A percentile compares a stretch with the other conserved stretches of the same genome.
Evolutionary conservation across 116 monocot species (phyloP).

Genomic region (Phalaenopsis hybrid): DNA sequence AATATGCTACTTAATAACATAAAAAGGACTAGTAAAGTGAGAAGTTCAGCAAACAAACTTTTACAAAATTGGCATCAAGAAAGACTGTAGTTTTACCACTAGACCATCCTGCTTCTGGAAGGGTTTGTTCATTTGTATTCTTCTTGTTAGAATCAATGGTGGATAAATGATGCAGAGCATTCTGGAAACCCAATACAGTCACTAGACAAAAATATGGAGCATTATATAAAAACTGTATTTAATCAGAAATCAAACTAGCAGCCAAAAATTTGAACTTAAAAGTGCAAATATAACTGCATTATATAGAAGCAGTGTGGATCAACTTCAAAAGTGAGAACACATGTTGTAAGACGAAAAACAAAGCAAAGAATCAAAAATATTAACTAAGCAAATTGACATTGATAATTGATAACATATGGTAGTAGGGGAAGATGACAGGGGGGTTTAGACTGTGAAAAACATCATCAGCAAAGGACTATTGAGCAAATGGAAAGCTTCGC

Average conservation of each 20-base stretch:
- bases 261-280: neutral
- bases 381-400: no score
- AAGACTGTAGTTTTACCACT: conserved; percentile 6
- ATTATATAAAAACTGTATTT: neutral
- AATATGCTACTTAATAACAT: neutral
- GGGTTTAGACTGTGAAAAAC: no score
- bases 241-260: neutral
- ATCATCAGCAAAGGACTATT: no score
- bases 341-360: no score
- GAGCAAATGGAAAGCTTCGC: no score
- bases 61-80: neutral
- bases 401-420: no score
- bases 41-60: neutral
- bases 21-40: neutral
- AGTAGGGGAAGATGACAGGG: no score
- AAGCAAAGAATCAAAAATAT: no score
- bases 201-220: neutral
- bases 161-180: conserved; percentile 9
- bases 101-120: neutral
- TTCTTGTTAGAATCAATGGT: conserved; percentile 5
- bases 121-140: neutral
- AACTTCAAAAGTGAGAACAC: no score
- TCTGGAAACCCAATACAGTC: neutral
- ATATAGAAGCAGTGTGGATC: no score
- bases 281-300: no score